Evolutionary conservation across 2,329 filamentous ascomycete genomes (phyloP).

Genomic region (Pyrenochaeta sp.): DNA sequence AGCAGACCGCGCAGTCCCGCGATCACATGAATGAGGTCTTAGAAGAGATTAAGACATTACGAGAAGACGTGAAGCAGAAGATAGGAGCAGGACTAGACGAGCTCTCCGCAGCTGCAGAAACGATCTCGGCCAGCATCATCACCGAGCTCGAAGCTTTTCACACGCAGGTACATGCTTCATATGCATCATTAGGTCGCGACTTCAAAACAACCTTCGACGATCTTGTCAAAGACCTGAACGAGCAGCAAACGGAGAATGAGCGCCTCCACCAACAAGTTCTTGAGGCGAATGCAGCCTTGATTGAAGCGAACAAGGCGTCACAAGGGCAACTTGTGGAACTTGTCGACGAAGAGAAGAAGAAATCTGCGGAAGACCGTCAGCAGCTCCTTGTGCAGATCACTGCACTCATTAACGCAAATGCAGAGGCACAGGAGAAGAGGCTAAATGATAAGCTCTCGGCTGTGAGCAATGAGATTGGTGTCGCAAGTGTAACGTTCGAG

Average conservation of each 20-base stretch:
- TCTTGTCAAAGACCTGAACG: constrained; percentile 75
- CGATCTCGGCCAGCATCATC: constrained; percentile 88
- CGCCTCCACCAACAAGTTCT: constrained; percentile 76
- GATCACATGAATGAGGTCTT: constrained; percentile 91
- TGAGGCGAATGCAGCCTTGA: constrained; percentile 71
- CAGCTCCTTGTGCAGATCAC: constrained; percentile 79
- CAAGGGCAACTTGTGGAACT: constrained; percentile 73
- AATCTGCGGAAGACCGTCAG: constrained; percentile 76
- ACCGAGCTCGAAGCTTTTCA: constrained; percentile 87
- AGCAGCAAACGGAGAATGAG: constrained; percentile 80
- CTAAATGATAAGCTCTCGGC: constrained; percentile 69
- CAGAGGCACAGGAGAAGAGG: constrained; percentile 75
- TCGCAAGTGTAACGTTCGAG: constrained; percentile 71
- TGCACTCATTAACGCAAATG: constrained; percentile 76
- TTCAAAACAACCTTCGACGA: constrained; percentile 88
- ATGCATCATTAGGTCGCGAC: constrained; percentile 82
- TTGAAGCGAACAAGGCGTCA: constrained; percentile 73
- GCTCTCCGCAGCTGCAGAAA: constrained; percentile 83
- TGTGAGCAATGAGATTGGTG: constrained; percentile 71
- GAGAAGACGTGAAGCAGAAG: constrained; percentile 85
- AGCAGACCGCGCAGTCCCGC: constrained; percentile 73
- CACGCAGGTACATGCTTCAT: constrained; percentile 80
- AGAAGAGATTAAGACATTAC: constrained; percentile 88
- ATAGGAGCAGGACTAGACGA: constrained; percentile 86
- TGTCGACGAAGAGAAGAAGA: constrained; percentile 78